phyloP scores from a whole-genome alignment of 1,284 basidiomycete genomes.

The Thelephora terrestris region DNA sequence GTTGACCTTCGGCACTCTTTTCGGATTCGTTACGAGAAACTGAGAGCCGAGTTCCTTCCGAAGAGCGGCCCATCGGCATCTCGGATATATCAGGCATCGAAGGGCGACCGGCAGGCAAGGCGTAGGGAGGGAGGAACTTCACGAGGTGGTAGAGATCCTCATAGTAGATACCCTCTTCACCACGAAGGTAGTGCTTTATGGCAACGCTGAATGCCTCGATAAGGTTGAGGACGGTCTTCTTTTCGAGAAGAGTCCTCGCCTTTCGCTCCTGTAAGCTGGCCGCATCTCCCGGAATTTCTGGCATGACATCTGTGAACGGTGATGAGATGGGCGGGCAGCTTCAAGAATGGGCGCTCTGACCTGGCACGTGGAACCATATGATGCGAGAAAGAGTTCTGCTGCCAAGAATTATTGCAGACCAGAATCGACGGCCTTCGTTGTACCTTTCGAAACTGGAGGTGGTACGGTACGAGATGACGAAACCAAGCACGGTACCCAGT shows the following conservation, averaged over 20 bases:
- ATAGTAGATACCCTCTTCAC: conserved; percentile 43
- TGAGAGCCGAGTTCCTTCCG: neutral
- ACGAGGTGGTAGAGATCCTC: conserved; percentile 57
- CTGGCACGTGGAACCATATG: conserved; percentile 55
- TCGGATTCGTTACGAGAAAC: conserved; percentile 4
- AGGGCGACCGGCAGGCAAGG: conserved; percentile 45
- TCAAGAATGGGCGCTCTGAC: conserved; percentile 21
- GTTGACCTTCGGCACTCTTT: conserved; percentile 11
- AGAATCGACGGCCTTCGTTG: conserved; percentile 60
- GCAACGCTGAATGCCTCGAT: conserved; percentile 42
- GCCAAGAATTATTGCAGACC: conserved; percentile 58
- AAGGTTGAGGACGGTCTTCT: conserved; percentile 54
- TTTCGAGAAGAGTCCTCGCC: conserved; percentile 51
- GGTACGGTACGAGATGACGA: conserved; percentile 58
- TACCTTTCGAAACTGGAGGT: conserved; percentile 71
- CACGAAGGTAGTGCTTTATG: conserved; percentile 48
- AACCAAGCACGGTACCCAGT: conserved; percentile 56
- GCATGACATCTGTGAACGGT: conserved; percentile 15
- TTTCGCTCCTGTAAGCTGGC: conserved; percentile 28
- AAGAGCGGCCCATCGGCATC: conserved; percentile 5
- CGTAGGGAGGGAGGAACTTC: conserved; percentile 60
- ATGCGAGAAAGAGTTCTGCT: conserved; percentile 43
- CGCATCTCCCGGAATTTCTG: conserved; percentile 16
- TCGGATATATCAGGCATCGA: conserved; percentile 28
- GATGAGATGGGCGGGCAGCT: neutral